Evolutionary conservation across 257 asterid species (phyloP), one percentile per base, ranked within the genome.

Genomic region (Fraxinus anomala): DNA sequence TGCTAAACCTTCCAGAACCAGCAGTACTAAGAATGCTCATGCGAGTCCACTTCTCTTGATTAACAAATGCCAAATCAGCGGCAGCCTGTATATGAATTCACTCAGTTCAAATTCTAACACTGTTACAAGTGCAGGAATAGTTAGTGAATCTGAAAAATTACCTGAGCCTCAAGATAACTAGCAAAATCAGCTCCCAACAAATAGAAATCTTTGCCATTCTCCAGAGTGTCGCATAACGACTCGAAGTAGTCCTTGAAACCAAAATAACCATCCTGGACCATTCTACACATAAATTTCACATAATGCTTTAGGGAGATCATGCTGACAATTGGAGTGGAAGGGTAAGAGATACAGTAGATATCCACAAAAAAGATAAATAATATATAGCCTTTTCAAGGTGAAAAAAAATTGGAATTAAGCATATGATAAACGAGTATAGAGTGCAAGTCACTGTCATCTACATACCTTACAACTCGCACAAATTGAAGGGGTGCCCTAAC

Each of bases 151-250:
- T 9, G 12, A 24, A 72, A n/a, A 34, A 56, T 79, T 85, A 87
- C 91, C 91, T 80, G 89, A 72, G 89, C 91, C 82, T 87, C 87
- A 28, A 87, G 85, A 79, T 87, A 87, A 78, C 89, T 78, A 28
- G 85, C 74, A 72, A 87, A 87, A 87, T 87, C 91, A 76, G 85
- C 40, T 31, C 87, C 89, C 68, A 85, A 78, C 49, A 85, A 78
- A 70, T 87, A 87, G 78, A 82, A 83, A 80, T 87, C 91, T 65
- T 83, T 75, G 76, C 78, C 88, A 11, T 81, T 84, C 76, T 87
- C 91, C 56, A 87, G 78, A 40, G 85, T 75, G 77, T 87, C 84
- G 4, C 87, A 87, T 80, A 87, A 76, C 23, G 87, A 75, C 78
- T 77, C 77, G 76, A 87, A 85, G 76, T 85, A 83, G 65, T 85